Percentiles rank a stretch among this genome's conserved stretches.
These are phyloP conservation scores for Colletotrichum musae DNA, from an alignment of 2,329 filamentous ascomycete genomes.

Conservation along the genomic window DNA sequence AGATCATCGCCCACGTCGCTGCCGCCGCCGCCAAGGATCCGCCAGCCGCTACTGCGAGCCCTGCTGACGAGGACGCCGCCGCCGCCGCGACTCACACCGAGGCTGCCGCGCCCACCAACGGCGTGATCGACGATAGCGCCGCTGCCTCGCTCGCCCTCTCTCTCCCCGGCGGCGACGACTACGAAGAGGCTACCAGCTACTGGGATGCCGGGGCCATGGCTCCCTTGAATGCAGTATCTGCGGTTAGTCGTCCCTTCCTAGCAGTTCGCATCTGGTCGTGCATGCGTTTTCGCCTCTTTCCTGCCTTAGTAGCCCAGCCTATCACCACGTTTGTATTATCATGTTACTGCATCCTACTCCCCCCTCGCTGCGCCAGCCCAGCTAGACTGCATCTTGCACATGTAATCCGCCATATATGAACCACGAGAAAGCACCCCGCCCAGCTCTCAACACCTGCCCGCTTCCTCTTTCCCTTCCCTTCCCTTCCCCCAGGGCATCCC, in stretches of 20 bases:
- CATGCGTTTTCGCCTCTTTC: background rate
- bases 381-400: too few species aligned
- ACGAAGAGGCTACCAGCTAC: conserved; percentile 62
- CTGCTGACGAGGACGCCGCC: background rate
- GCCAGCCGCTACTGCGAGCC: conserved; percentile 31
- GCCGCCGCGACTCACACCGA: background rate
- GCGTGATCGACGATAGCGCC: background rate
- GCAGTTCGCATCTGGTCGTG: background rate
- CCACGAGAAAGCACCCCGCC: too few species aligned
- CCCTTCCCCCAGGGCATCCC: background rate
- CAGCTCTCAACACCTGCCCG: too few species aligned
- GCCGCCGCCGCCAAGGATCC: conserved; percentile 40
- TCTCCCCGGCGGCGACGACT: conserved; percentile 7
- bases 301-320: conserved; percentile 2
- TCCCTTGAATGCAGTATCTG: conserved; percentile 67
- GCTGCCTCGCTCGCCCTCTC: too few species aligned
- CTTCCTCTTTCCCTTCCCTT: conserved; percentile 2
- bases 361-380: too few species aligned
- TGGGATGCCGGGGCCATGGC: conserved; percentile 73
- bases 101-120: background rate
- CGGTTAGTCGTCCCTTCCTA: conserved; percentile 60
- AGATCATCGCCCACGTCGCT: conserved; percentile 41
- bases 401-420: too few species aligned
- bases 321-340: conserved; percentile 6
- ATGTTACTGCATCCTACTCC: too few species aligned